phyloP scores from a whole-genome alignment of 352 stramenopile genomes.

The Globisporangium splendens region DNA sequence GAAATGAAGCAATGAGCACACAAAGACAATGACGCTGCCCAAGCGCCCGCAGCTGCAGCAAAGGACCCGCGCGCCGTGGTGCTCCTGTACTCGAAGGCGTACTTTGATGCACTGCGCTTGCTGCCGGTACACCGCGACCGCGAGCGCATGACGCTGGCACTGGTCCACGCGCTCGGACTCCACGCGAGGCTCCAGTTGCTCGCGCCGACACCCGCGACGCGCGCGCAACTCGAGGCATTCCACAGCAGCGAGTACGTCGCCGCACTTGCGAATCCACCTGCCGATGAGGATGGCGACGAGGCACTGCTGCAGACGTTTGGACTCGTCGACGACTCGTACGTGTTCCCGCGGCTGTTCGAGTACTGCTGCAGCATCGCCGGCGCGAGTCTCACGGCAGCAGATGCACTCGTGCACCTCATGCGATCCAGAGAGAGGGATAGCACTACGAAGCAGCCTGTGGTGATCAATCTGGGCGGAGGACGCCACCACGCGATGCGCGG shows the following conservation, averaged over 20 bases:
- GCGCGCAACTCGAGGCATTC: conserved; percentile 27
- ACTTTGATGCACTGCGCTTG: conserved; percentile 25
- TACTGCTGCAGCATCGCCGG: conserved; percentile 59
- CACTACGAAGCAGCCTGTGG: conserved; percentile 13
- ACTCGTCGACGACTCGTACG: conserved; percentile 65
- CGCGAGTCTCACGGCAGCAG: conserved; percentile 52
- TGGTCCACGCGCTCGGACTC: conserved; percentile 24
- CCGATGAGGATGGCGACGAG: conserved; percentile 3
- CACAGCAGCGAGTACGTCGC: conserved; percentile 40
- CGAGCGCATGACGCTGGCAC: conserved; percentile 41
- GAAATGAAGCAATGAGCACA: too few relatives aligned
- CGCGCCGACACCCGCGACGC: conserved; percentile 27
- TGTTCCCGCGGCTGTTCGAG: conserved; percentile 45
- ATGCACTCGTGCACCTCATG: conserved; percentile 39
- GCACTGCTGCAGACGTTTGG: conserved; percentile 26
- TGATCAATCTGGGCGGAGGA: conserved; percentile 55
- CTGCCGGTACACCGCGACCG: conserved; percentile 35
- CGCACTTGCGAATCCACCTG: conserved; percentile 10
- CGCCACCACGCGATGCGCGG: conserved; percentile 56
- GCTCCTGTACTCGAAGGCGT: conserved; percentile 14
- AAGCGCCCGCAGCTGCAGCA: too few relatives aligned
- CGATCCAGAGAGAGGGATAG: background rate
- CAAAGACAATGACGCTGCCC: too few relatives aligned
- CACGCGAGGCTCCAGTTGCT: conserved; percentile 26
- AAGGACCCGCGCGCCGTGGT: background rate